Evolutionary conservation across 345 rosid genomes (phyloP), one percentile per base, ranked within the genome.

Genomic region (Lumnitzera racemosa): DNA sequence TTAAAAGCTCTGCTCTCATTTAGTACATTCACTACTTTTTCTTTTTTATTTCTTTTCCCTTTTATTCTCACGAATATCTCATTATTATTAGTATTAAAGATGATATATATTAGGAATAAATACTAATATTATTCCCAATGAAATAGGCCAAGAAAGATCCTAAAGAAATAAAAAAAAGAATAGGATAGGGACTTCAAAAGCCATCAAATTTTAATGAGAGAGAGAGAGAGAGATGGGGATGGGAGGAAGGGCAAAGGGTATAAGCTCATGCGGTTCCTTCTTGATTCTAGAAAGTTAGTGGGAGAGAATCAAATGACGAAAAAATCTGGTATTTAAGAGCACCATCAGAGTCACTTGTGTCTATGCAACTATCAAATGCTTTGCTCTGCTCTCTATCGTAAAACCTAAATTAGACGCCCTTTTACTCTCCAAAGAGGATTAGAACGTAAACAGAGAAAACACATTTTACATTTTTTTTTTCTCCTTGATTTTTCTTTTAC

Each of bases 281-380:
- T 66, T 68, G 65, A 63, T 71, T 48, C 55, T 15, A 24, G 50
- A 69, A 57, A 69, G 56, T 2, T 55, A 10, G 25, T 23, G 29
- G 15, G 20, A 17, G 31, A 11, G 12, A 23, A 29, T 23, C 48
- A 51, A 59, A 53, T 15, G 1, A 9, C 47, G 53, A 48, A 3
- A 47, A 67, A 72, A 61, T 49, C 65, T 53, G 59, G 77, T 71
- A 77, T 75, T 56, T 72, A 80, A 64, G 63, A 67, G 53, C 63
- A 54, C 54, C 75, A 48, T 49, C 17, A 51, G 56, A 51, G 49
- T 20, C 24, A 12, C 61, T 49, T 49, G 13, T 59, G 13, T 16
- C n/a, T 50, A 2, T 49, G 36, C 59, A 48, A 36, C 49, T 31
- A 36, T 36, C 5, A 36, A 36, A 36, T 36, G 43, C 43, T 36